Base-by-base conservation (phyloP, 805 yeast genomes). In the Huiozyma naganishii region DNA sequence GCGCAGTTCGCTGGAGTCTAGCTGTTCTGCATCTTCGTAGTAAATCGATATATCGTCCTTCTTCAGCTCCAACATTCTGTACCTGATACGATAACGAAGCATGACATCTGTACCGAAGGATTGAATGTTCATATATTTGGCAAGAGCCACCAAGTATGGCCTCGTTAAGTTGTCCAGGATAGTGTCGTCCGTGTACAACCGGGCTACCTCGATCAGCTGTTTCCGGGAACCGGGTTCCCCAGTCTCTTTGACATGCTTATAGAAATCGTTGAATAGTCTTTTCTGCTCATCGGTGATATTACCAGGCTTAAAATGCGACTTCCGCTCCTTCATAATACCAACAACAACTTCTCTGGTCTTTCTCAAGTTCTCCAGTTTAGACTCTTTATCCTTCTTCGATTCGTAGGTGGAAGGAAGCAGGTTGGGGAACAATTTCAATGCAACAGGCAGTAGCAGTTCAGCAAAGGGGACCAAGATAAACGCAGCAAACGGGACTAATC, bases 101-200 rank as follows among this genome's bases (percentile, higher is more conserved):
- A 92, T 84, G 54, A 78, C 79, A 62, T 90, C 95, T 5, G 96
- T 83, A 32, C 98, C 98, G 61, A 83, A 90, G 1, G 97, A 94
- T 59, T 85, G 83, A 52, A 90, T 67, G 54, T 86, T 83, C 77
- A 90, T 84, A 66, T 90, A 92, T 63, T 80, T 83, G 39, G 95
- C 85, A 80, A 92, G 76, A 9, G 97, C 97, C 42, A 85, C 83
- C 52, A 90, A 74, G 62, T 88, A 94, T 34, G 95, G 85, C 56
- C 97, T 78, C 11, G 95, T 80, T 58, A 86, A 76, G 66, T 92
- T 92, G 66, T 90, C 98, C 54, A 90, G 74, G 30, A 92, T 90
- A 55, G 83, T 76, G 66, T 90, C 98, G 63, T 90, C 95, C 59
- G 85, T 88, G 71, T 89, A 92, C 64, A 87, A 64, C 57, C 92